A percentile compares a stretch with the other conserved stretches of the same genome.
Evolutionary conservation across 108 stramenopile genomes (phyloP).

Genomic region (Cyclostephanos tholiformis): DNA sequence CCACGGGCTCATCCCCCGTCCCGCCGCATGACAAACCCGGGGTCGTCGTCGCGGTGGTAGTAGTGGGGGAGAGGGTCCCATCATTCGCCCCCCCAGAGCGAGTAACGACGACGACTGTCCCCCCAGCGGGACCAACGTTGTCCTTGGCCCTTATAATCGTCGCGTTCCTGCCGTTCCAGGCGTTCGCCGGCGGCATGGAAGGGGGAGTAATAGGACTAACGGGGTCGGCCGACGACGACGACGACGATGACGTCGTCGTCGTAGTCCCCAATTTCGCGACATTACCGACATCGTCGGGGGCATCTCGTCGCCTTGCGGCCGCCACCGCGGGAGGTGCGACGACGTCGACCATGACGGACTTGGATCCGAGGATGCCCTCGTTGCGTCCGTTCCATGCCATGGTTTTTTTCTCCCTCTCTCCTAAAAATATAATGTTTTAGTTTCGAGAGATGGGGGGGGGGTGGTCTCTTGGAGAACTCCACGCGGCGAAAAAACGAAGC

Average conservation of each 20-base stretch:
- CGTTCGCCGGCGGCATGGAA: slow-evolving; percentile 18
- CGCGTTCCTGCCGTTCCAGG: slow-evolving; percentile 45
- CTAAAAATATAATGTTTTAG: neutral
- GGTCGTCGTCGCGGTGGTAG: neutral
- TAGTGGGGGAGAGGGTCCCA: neutral
- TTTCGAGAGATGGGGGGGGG: too few species aligned
- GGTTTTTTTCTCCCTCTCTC: neutral
- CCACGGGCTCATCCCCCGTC: too few species aligned
- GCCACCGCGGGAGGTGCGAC: neutral
- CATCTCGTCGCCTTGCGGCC: neutral
- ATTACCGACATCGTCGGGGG: slow-evolving; percentile 8
- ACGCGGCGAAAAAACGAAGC: too few species aligned
- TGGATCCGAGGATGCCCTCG: slow-evolving; percentile 28
- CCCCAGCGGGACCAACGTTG: neutral
- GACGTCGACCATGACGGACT: neutral
- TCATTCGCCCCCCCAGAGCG: too few species aligned
- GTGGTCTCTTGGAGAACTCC: too few species aligned
- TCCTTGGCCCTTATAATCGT: slow-evolving; percentile 32
- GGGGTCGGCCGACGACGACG: slow-evolving; percentile 3
- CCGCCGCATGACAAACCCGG: too few species aligned
- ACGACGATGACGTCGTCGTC: neutral
- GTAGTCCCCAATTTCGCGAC: slow-evolving; percentile 4
- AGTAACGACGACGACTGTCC: too few species aligned
- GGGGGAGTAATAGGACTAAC: neutral
- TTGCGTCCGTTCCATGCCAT: slow-evolving; percentile 47